These are phyloP conservation scores for Handroanthus guayacan DNA, from an alignment of 257 asterid genomes.

Conservation along the genomic window DNA sequence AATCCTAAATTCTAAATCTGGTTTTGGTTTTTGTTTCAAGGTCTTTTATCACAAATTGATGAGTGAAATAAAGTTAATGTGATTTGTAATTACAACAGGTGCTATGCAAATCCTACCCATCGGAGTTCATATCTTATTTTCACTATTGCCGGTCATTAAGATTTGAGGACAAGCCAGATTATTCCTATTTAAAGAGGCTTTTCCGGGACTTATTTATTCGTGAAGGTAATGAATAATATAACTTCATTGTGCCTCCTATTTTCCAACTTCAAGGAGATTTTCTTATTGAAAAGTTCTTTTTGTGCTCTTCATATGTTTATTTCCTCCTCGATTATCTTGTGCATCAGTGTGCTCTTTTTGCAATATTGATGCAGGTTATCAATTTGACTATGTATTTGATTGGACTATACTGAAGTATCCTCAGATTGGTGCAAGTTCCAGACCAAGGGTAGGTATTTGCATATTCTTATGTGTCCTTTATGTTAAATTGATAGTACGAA, in stretches of 20 bases:
- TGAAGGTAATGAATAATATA: constrained; percentile 62
- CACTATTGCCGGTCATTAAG: constrained; percentile 92
- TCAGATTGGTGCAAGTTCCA: constrained; percentile 85
- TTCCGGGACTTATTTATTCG: constrained; percentile 94
- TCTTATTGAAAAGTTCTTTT: constrained; percentile 18
- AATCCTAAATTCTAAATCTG: constrained; percentile 8
- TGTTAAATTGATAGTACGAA: constrained; percentile 25
- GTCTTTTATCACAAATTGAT: constrained; percentile 23
- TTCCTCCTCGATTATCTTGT: constrained; percentile 21
- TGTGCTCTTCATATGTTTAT: background rate
- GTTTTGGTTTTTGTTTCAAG: constrained; percentile 18
- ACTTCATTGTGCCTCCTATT: background rate
- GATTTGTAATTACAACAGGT: constrained; percentile 54
- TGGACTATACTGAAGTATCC: constrained; percentile 98
- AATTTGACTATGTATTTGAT: constrained; percentile 94
- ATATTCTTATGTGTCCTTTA: constrained; percentile 22
- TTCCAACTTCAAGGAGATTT: background rate
- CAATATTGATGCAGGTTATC: constrained; percentile 71
- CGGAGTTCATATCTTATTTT: constrained; percentile 90
- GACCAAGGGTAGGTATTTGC: constrained; percentile 67
- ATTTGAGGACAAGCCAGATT: constrained; percentile 92
- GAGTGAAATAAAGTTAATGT: constrained; percentile 24
- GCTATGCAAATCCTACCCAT: constrained; percentile 86
- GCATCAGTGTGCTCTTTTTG: constrained; percentile 10
- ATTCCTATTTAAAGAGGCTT: constrained; percentile 91